Evolutionary conservation across 2,329 filamentous ascomycete genomes (phyloP), one percentile per base, ranked within the genome.

Genomic region (Monilinia fructigena): DNA sequence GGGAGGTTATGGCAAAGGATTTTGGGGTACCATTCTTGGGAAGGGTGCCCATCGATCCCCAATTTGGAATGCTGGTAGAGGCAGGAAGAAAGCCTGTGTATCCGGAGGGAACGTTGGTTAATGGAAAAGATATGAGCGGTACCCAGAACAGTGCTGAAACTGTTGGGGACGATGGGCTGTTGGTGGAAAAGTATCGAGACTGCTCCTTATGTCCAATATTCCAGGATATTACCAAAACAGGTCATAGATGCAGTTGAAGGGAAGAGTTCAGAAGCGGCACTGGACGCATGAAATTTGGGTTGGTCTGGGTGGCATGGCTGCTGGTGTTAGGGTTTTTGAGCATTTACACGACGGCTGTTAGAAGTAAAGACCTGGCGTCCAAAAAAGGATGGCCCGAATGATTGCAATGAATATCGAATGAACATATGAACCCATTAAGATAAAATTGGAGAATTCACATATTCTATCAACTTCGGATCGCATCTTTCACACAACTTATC

Each of bases 21-120:
- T 95, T 96, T 76, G 82, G 82, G 0, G 91, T 98, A 47, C 86
- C 85, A 20, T 98, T 97, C 74, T 78, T 98, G 63, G 95, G 93
- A 2, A 88, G 87, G 38, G 88, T 98, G 48, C 95, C 95, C 1
- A 93, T 99, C 74, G 95, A 99, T 79, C 91, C 93, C 26, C 91
- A 93, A 74, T 97, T 98, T 76, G 90, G 95, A 56, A 85, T 89
- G 71, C 79, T 99, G 74, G 86, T 99, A 53, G 94, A 98, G 77
- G 92, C 91, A 68, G 85, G 82, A 18, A 80, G 77, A 67, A 78
- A 81, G 69, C 91, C 90, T 18, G 80, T 80, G 20, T 93, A 93
- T 75, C 90, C 90, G 0, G 80, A 84, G 66, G 90, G 90, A 1
- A 92, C 89, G 1, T 74, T 82, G 40, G 79, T 90, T 38, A 81